Conservation (phyloP, 1,284 basidiomycete species). For the Chiua sp. region DNA sequence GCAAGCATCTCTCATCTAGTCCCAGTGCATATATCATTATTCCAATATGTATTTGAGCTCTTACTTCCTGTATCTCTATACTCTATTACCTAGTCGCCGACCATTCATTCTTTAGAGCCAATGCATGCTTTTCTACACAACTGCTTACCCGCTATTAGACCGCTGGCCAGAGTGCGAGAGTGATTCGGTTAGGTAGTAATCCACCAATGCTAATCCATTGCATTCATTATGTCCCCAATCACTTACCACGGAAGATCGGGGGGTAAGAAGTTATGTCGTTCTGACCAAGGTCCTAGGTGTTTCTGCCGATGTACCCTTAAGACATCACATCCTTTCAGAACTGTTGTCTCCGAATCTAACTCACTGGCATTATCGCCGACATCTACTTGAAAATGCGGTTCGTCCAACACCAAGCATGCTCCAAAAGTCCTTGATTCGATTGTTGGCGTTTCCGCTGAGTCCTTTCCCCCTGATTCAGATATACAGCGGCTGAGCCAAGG, state of each 20-base stretch:
- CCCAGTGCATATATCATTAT: slow-evolving; percentile 24
- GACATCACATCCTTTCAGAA: background rate
- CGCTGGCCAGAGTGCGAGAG: background rate
- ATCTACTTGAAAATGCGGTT: slow-evolving; percentile 67
- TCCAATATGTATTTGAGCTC: slow-evolving; percentile 16
- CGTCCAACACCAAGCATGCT: slow-evolving; percentile 53
- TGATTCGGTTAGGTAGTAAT: no score
- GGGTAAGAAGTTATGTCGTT: slow-evolving; percentile 45
- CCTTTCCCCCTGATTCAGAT: slow-evolving; percentile 74
- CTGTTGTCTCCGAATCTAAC: background rate
- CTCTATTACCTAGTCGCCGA: background rate
- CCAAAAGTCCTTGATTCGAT: slow-evolving; percentile 86
- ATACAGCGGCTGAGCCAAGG: slow-evolving; percentile 66
- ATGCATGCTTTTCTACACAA: background rate
- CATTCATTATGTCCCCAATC: no score
- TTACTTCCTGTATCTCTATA: slow-evolving; percentile 1
- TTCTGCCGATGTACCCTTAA: background rate
- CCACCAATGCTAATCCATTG: no score
- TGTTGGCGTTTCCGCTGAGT: slow-evolving; percentile 80
- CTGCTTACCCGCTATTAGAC: background rate
- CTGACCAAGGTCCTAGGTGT: slow-evolving; percentile 81
- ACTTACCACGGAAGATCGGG: background rate
- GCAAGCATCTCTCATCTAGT: background rate
- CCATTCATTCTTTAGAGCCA: background rate
- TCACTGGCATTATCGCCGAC: slow-evolving; percentile 29